These are phyloP conservation scores for Neofusicoccum kwambonambiense DNA, from an alignment of 2,329 filamentous ascomycete species.

Conservation along the genomic window DNA sequence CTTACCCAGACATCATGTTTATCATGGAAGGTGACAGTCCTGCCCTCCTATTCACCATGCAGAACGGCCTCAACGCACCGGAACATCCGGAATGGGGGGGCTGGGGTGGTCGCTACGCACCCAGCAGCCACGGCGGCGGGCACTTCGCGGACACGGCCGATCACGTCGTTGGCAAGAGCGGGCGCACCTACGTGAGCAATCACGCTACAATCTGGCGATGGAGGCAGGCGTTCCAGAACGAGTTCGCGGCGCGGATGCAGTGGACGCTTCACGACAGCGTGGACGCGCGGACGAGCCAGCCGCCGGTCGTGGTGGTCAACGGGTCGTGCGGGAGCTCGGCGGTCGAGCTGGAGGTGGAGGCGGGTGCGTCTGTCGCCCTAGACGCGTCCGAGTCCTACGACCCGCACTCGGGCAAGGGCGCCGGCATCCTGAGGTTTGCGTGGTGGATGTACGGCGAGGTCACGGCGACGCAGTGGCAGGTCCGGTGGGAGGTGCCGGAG, in stretches of 20 bases:
- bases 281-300: constrained; percentile 43
- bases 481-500: constrained; percentile 42
- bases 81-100: constrained; percentile 50
- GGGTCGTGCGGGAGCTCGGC: constrained; percentile 38
- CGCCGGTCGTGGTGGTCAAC: constrained; percentile 49
- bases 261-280: constrained; percentile 44
- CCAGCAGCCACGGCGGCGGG: constrained; percentile 36
- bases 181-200: constrained; percentile 39
- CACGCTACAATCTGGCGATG: constrained; percentile 56
- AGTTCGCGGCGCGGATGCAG: constrained; percentile 50
- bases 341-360: constrained; percentile 42
- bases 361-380: constrained; percentile 41
- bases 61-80: constrained; percentile 48
- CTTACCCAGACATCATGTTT: constrained; percentile 47
- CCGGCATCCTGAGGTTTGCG: constrained; percentile 42
- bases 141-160: constrained; percentile 42
- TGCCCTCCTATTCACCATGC: constrained; percentile 50
- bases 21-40: constrained; percentile 57
- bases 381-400: constrained; percentile 50
- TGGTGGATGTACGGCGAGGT: constrained; percentile 53
- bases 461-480: constrained; percentile 45
- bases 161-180: constrained; percentile 34
- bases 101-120: constrained; percentile 52
- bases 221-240: constrained; percentile 52
- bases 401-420: constrained; percentile 40